A percentile compares a stretch with the other conserved stretches of the same genome.
Conservation (phyloP, 495 filamentous ascomycete species). For the Thozetella sp. region DNA sequence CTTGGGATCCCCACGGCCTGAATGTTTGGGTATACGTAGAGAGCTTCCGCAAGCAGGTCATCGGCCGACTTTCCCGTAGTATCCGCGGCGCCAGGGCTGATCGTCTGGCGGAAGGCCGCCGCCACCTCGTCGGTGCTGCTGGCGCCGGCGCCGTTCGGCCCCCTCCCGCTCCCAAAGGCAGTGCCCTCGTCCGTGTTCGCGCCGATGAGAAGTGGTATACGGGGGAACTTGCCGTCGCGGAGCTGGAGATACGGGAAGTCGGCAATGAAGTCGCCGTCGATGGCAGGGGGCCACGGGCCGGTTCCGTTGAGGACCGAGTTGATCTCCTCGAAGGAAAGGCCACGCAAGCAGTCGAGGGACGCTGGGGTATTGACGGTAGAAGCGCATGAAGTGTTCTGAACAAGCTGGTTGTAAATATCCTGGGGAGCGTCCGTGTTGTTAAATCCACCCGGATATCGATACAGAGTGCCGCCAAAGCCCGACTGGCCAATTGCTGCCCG, state of each 20-base stretch:
- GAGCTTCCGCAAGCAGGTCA: constrained; percentile 3
- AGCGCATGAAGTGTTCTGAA: background rate
- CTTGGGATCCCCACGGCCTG: constrained; percentile 9
- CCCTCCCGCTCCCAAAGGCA: constrained; percentile 34
- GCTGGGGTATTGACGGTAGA: background rate
- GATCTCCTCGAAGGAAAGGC: constrained; percentile 2
- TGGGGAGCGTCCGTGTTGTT: background rate
- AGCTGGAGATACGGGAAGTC: constrained; percentile 9
- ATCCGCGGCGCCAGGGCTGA: background rate
- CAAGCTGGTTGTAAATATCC: background rate
- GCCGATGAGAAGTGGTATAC: constrained; percentile 54
- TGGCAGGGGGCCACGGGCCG: constrained; percentile 20
- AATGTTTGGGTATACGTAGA: constrained; percentile 8
- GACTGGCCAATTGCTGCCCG: constrained; percentile 41
- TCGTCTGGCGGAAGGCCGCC: background rate
- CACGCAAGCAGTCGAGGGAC: background rate
- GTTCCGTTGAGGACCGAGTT: background rate
- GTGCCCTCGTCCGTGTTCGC: constrained; percentile 60
- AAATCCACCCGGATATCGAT: constrained; percentile 6
- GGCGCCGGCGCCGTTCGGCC: background rate
- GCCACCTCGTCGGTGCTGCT: background rate
- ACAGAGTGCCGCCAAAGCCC: constrained; percentile 12
- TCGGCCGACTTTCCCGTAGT: background rate
- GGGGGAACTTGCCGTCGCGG: constrained; percentile 34
- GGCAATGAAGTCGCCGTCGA: constrained; percentile 45